These are phyloP conservation scores for Russula sp. DNA, from an alignment of 768 basidiomycete species.

Conservation along the genomic window DNA sequence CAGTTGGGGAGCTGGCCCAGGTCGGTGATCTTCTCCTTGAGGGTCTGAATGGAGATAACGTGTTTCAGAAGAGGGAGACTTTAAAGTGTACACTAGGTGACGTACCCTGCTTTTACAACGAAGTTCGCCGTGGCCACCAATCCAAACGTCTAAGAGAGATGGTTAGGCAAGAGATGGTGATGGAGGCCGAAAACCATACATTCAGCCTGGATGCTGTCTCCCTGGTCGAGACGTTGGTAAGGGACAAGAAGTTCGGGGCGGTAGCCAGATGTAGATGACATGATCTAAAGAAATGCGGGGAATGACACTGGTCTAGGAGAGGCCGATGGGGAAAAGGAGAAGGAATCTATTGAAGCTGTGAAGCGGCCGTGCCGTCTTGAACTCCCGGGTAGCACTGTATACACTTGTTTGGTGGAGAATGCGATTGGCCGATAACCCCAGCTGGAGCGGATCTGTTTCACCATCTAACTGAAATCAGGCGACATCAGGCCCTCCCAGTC, in stretches of 20 bases:
- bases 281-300: conserved; percentile 12
- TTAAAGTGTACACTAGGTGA: conserved; percentile 25
- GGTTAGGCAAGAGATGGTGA: conserved; percentile 20
- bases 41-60: conserved; percentile 54
- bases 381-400: neutral
- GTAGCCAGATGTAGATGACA: conserved; percentile 45
- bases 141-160: conserved; percentile 81
- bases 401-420: neutral
- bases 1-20: conserved; percentile 92
- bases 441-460: too few relatives aligned
- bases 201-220: conserved; percentile 92
- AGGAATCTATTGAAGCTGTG: neutral
- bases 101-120: conserved; percentile 94
- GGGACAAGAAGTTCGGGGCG: conserved; percentile 85
- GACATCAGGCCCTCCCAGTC: neutral
- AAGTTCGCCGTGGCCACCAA: conserved; percentile 91
- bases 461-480: conserved; percentile 1
- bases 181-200: conserved; percentile 46
- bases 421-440: conserved; percentile 21
- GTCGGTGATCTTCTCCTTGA: conserved; percentile 80
- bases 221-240: conserved; percentile 86
- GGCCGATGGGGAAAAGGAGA: neutral
- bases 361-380: neutral
- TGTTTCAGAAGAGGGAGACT: conserved; percentile 5
- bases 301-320: conserved; percentile 1